Base-by-base conservation (phyloP, 2,329 filamentous ascomycete genomes). In the Dothiorella sarmentorum region DNA sequence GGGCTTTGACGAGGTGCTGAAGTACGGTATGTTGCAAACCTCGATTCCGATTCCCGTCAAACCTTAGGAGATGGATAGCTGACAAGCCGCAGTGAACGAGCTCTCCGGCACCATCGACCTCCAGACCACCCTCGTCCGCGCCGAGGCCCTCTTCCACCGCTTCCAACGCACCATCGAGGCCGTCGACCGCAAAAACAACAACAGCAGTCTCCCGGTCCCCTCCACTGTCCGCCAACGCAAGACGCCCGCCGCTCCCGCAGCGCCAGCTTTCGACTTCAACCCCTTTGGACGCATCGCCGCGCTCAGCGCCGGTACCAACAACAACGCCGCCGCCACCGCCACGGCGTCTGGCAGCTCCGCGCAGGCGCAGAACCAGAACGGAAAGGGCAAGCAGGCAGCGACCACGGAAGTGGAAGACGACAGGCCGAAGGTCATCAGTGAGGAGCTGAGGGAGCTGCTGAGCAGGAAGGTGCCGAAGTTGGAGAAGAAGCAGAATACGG, bases 1-100 rank as follows among this genome's bases (percentile, higher is more conserved):
- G 69, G 90, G 93, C 66, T 99, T 99, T 75, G 94, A 99, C 64
- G 95, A 99, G 73, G 91, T 99, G 29, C 78, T 99, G 26, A 99
- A 99, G 79, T 99, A 97, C 69, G 82, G 90, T 93, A 82, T 59
- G 87, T 78, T 26, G 20, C 31, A 20, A 13, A 13, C 3, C 13
- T 15, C 7, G n/a, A 20, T 42, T 18, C 6, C 26, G 3, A 26
- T n/a, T n/a, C n/a, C n/a, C n/a, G n/a, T n/a, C n/a, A n/a, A n/a
- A n/a, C n/a, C n/a, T n/a, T n/a, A n/a, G n/a, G n/a, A n/a, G n/a
- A n/a, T n/a, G n/a, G n/a, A n/a, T n/a, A 52, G 18, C 63, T 67
- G 33, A 68, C 55, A 33, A 17, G 15, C 42, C 5, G 18, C 56
- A 94, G 91, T 99, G 67, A 99, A 99, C 69, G 94, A 99, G 71